Evolutionary conservation across 768 basidiomycete species (phyloP).

Genomic region (Tephrocybe rancida): DNA sequence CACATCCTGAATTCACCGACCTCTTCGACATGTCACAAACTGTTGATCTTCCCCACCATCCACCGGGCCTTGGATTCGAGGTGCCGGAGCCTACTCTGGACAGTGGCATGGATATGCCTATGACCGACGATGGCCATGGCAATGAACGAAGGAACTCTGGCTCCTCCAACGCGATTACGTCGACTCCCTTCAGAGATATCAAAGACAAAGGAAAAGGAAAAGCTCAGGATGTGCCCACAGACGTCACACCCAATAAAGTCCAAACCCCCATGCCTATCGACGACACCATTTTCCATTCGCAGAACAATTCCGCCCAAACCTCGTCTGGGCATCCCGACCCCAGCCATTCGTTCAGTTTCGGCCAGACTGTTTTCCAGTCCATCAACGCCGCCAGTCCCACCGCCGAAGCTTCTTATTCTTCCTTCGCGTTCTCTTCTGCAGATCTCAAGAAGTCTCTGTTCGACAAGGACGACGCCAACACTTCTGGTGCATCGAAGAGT

Average conservation of each 20-base stretch:
- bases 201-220: constrained; percentile 43
- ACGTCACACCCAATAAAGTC: constrained; percentile 17
- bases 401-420: constrained; percentile 17
- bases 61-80: constrained; percentile 44
- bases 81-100: constrained; percentile 36
- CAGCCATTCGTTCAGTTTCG: constrained; percentile 70
- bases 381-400: constrained; percentile 28
- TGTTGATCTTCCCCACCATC: constrained; percentile 52
- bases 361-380: constrained; percentile 64
- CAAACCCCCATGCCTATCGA: constrained; percentile 29
- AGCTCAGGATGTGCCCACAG: constrained; percentile 26
- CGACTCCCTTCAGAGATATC: constrained; percentile 44
- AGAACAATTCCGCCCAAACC: constrained; percentile 39
- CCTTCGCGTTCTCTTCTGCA: constrained; percentile 30
- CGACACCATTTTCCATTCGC: constrained; percentile 47
- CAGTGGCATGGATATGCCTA: constrained; percentile 33
- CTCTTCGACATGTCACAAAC: constrained; percentile 62
- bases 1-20: constrained; percentile 49
- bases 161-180: constrained; percentile 35
- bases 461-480: constrained; percentile 21
- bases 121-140: constrained; percentile 29
- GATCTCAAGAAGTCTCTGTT: constrained; percentile 33
- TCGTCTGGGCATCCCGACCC: constrained; percentile 47
- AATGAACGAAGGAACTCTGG: constrained; percentile 18
- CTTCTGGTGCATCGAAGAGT: constrained; percentile 32